Conservation (phyloP, 129 eudicot species). For the Flaveria brownii region DNA sequence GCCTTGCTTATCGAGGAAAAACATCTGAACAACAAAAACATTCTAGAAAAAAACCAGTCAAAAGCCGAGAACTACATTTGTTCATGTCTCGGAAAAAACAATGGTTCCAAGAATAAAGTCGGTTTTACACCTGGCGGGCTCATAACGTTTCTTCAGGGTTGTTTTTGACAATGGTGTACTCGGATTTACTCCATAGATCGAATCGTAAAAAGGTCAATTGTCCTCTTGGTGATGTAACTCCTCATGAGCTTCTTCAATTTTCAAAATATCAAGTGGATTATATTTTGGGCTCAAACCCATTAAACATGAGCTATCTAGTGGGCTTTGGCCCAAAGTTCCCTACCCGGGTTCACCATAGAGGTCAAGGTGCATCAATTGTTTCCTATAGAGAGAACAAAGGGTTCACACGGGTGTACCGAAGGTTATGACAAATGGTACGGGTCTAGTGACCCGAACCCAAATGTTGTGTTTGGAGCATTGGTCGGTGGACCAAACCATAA, state of each 20-base stretch:
- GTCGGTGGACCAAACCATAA: conserved; percentile 77
- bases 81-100: conserved; percentile 64
- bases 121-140: conserved; percentile 71
- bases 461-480: conserved; percentile 60
- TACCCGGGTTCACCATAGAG: conserved; percentile 76
- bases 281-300: conserved; percentile 75
- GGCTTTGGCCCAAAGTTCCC: conserved; percentile 69
- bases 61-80: conserved; percentile 76
- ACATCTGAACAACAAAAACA: conserved; percentile 36
- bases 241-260: conserved; percentile 48
- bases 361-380: conserved; percentile 62
- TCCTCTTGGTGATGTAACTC: conserved; percentile 38
- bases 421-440: conserved; percentile 71
- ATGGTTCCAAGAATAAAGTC: conserved; percentile 44
- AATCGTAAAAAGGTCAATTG: conserved; percentile 44
- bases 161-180: conserved; percentile 56
- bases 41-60: conserved; percentile 50
- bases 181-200: conserved; percentile 49
- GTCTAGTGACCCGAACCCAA: conserved; percentile 57
- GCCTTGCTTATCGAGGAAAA: conserved; percentile 45
- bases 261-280: conserved; percentile 77
- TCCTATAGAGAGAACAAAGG: conserved; percentile 56
- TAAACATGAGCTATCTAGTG: conserved; percentile 71
- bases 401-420: conserved; percentile 82
- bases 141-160: conserved; percentile 54